These are phyloP conservation scores for Paecilomyces fulvus DNA, from an alignment of 2,329 filamentous ascomycete species.

Conservation along the genomic window DNA sequence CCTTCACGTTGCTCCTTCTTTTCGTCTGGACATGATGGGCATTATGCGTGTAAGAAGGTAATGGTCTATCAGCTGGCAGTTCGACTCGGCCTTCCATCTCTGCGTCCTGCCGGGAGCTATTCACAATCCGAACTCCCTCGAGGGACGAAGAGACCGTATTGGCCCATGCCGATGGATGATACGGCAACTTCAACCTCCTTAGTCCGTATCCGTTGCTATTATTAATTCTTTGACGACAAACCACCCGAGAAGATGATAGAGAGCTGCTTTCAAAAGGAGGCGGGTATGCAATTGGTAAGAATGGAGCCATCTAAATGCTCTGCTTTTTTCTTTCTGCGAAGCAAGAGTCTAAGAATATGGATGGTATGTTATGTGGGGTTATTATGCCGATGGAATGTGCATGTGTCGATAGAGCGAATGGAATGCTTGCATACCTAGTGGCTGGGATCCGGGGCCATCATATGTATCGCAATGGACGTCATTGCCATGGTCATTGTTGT, in stretches of 20 bases:
- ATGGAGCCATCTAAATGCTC: neutral
- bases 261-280: neutral
- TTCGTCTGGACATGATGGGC: neutral
- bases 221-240: neutral
- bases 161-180: neutral
- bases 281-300: neutral
- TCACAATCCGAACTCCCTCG: neutral
- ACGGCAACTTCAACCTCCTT: neutral
- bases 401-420: neutral
- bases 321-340: neutral
- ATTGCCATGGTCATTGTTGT: neutral
- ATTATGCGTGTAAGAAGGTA: neutral
- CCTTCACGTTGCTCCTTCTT: neutral
- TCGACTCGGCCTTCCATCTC: neutral
- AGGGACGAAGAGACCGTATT: neutral
- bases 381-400: neutral
- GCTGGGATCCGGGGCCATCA: neutral
- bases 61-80: neutral
- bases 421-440: neutral
- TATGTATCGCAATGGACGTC: neutral
- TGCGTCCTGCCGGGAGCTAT: neutral
- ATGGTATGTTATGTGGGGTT: neutral
- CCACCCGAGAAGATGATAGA: neutral
- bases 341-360: neutral
- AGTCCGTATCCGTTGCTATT: neutral